These are phyloP conservation scores for Teratosphaeria gauchensis DNA, from an alignment of 2,329 filamentous ascomycete species.

Conservation along the genomic window DNA sequence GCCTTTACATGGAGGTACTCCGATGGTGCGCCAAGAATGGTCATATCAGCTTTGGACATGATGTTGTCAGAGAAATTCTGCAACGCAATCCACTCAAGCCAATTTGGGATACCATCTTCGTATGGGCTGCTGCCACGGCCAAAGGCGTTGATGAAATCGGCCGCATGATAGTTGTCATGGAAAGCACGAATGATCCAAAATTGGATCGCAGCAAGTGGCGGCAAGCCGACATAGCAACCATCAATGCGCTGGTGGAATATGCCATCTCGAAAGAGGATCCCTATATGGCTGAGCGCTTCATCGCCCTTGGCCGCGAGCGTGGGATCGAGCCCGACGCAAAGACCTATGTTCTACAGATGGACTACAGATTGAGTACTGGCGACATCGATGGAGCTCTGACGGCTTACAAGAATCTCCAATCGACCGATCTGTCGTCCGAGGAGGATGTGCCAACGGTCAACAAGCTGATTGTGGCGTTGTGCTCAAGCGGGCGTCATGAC, in stretches of 20 bases:
- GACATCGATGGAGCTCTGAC: slow-evolving; percentile 62
- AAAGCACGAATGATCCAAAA: slow-evolving; percentile 19
- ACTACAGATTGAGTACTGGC: slow-evolving; percentile 61
- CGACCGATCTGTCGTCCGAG: slow-evolving; percentile 45
- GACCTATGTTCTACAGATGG: slow-evolving; percentile 66
- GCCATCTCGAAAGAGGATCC: slow-evolving; percentile 62
- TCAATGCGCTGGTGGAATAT: slow-evolving; percentile 67
- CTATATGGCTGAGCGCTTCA: slow-evolving; percentile 63
- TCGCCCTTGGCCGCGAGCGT: slow-evolving; percentile 55
- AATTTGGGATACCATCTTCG: slow-evolving; percentile 61
- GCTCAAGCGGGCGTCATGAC: slow-evolving; percentile 49
- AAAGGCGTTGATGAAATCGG: slow-evolving; percentile 63
- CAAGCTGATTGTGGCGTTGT: slow-evolving; percentile 60
- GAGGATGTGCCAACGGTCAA: slow-evolving; percentile 59
- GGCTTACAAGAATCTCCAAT: slow-evolving; percentile 55
- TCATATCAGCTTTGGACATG: slow-evolving; percentile 52
- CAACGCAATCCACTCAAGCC: slow-evolving; percentile 18
- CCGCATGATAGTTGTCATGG: slow-evolving; percentile 62
- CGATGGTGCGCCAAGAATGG: slow-evolving; percentile 30
- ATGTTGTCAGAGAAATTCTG: slow-evolving; percentile 41
- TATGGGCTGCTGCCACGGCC: slow-evolving; percentile 65
- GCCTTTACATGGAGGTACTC: neutral
- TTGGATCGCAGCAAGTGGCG: slow-evolving; percentile 37
- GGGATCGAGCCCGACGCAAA: slow-evolving; percentile 56
- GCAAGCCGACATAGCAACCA: slow-evolving; percentile 55